These are phyloP conservation scores for Pleoardoris graminearum DNA, from an alignment of 2,329 filamentous ascomycete species.

Conservation along the genomic window DNA sequence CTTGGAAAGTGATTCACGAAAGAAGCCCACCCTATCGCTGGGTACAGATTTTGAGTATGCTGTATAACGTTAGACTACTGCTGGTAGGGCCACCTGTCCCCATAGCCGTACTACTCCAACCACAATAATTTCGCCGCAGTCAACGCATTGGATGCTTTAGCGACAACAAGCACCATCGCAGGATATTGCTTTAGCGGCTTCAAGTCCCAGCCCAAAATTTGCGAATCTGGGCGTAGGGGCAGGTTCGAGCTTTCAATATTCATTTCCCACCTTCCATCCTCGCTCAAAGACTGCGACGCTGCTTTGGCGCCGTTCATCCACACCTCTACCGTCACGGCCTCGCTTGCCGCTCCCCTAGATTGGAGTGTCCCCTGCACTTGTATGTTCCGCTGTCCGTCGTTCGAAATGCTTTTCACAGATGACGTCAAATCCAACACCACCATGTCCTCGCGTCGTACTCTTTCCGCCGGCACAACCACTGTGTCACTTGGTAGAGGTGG, in stretches of 20 bases:
- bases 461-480: background rate
- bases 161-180: slow-evolving; percentile 29
- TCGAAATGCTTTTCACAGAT: background rate
- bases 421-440: background rate
- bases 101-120: background rate
- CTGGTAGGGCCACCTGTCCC: no score
- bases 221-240: slow-evolving; percentile 8
- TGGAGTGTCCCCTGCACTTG: background rate
- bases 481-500: slow-evolving; percentile 18
- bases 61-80: no score
- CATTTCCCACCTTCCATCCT: slow-evolving; percentile 13
- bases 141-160: background rate
- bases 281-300: background rate
- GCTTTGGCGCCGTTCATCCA: background rate
- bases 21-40: no score
- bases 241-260: background rate
- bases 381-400: background rate
- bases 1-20: background rate
- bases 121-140: slow-evolving; percentile 15
- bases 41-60: no score
- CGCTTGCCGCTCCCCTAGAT: background rate
- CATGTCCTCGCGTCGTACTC: background rate
- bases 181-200: slow-evolving; percentile 21
- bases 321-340: background rate
- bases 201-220: slow-evolving; percentile 31